Percentiles rank a stretch among this genome's conserved stretches.
Evolutionary conservation across 495 filamentous ascomycete species (phyloP).

Genomic region (Hypoxylon perforatum): DNA sequence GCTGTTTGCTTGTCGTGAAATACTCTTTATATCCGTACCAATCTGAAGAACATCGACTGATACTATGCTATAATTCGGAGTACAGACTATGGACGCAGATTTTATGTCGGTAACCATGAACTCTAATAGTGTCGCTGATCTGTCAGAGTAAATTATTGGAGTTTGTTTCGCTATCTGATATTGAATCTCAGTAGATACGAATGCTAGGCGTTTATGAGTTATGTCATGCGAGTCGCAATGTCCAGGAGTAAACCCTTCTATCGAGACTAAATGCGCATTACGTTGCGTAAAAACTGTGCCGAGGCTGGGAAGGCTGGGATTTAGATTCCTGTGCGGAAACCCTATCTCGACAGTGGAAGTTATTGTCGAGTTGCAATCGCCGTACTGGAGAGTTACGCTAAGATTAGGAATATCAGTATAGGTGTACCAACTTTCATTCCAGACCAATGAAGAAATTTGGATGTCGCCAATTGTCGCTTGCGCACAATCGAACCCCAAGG

Average conservation of each 20-base stretch:
- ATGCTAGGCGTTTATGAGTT: constrained; percentile 34
- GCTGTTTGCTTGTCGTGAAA: constrained; percentile 1
- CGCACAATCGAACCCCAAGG: constrained; percentile 37
- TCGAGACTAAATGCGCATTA: neutral
- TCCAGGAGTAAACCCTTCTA: constrained; percentile 11
- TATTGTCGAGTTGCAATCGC: neutral
- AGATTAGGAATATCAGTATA: no score
- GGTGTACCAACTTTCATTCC: no score
- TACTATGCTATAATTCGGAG: constrained; percentile 32
- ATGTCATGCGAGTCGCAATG: constrained; percentile 25
- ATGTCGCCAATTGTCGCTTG: constrained; percentile 7
- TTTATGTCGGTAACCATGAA: neutral
- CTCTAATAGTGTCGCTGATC: neutral
- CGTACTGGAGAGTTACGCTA: constrained; percentile 28
- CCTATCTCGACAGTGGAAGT: neutral
- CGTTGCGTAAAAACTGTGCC: no score
- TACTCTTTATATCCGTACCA: constrained; percentile 10
- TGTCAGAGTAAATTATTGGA: no score
- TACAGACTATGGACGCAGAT: constrained; percentile 38
- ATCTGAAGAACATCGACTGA: constrained; percentile 35
- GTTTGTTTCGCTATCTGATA: neutral
- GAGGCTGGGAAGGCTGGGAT: no score
- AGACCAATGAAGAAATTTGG: no score
- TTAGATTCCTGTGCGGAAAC: no score
- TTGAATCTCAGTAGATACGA: constrained; percentile 8